phyloP scores from a whole-genome alignment of 1,284 basidiomycete genomes.

The Anthracocystis panici-leucophaei region DNA sequence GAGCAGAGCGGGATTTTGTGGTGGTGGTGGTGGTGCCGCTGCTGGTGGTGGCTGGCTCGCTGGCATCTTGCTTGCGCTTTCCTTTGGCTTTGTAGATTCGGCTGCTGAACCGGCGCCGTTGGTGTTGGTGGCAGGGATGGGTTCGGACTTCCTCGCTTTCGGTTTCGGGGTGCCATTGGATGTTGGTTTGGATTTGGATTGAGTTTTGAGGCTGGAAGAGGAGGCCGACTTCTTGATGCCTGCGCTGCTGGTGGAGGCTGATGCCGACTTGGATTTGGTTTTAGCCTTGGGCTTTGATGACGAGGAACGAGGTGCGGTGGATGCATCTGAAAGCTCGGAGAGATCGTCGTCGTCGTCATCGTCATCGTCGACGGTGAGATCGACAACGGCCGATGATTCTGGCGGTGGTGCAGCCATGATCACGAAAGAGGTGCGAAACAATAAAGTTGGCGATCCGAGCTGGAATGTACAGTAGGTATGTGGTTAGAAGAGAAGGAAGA shows the following conservation, averaged over 20 bases:
- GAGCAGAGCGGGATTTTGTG: conserved; percentile 20
- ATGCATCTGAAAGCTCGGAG: conserved; percentile 40
- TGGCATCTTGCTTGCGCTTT: conserved; percentile 15
- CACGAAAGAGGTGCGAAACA: neutral
- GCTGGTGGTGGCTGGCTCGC: neutral
- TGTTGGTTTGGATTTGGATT: conserved; percentile 4
- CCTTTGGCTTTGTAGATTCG: conserved; percentile 16
- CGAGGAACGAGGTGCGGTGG: neutral
- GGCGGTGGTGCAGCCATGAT: conserved; percentile 11
- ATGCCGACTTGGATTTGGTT: conserved; percentile 1
- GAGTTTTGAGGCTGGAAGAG: conserved; percentile 13
- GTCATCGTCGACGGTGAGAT: conserved; percentile 31
- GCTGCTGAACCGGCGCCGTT: neutral
- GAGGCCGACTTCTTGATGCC: conserved; percentile 23
- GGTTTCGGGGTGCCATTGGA: conserved; percentile 18
- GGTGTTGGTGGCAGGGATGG: conserved; percentile 3
- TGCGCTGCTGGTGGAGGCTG: neutral
- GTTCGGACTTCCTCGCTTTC: conserved; percentile 33
- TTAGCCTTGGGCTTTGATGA: conserved; percentile 17
- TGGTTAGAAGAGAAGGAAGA: neutral
- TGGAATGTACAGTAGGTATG: neutral
- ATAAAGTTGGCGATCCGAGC: neutral
- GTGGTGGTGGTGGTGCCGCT: too few relatives aligned
- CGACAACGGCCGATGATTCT: conserved; percentile 18
- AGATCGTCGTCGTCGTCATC: conserved; percentile 29